These are phyloP conservation scores for Ustilago crameri DNA, from an alignment of 1,284 basidiomycete genomes.

Conservation along the genomic window DNA sequence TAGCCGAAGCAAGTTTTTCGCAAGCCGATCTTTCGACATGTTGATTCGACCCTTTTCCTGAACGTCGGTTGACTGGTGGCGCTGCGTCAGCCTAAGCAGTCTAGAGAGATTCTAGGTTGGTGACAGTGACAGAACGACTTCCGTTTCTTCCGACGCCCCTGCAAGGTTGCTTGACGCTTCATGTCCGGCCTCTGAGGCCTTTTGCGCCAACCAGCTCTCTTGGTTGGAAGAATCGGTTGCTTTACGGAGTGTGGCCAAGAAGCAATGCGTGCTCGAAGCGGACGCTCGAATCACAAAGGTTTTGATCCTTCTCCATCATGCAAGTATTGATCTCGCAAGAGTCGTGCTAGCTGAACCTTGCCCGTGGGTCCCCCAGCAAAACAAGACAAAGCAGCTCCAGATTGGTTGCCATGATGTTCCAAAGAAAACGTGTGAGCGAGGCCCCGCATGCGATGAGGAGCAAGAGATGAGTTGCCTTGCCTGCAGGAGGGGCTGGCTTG, in stretches of 20 bases:
- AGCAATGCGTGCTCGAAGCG: no score
- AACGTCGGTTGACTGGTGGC: not conserved
- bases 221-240: not conserved
- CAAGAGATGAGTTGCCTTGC: not conserved
- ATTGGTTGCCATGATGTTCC: not conserved
- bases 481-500: no score
- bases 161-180: not conserved
- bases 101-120: not conserved
- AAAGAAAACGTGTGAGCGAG: conserved; percentile 5
- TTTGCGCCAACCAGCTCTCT: not conserved
- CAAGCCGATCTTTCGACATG: not conserved
- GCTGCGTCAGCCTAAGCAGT: conserved; percentile 6
- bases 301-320: no score
- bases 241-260: no score
- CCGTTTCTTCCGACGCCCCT: not conserved
- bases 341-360: not conserved
- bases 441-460: conserved; percentile 9
- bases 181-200: not conserved
- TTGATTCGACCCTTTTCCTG: not conserved
- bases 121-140: conserved; percentile 4
- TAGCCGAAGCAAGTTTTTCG: conserved; percentile 16
- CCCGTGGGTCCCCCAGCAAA: not conserved
- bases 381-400: no score
- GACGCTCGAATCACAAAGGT: no score
- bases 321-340: no score